Base-by-base conservation (phyloP, 176 grass and related monocot genomes). In the Tuctoria greenei region DNA sequence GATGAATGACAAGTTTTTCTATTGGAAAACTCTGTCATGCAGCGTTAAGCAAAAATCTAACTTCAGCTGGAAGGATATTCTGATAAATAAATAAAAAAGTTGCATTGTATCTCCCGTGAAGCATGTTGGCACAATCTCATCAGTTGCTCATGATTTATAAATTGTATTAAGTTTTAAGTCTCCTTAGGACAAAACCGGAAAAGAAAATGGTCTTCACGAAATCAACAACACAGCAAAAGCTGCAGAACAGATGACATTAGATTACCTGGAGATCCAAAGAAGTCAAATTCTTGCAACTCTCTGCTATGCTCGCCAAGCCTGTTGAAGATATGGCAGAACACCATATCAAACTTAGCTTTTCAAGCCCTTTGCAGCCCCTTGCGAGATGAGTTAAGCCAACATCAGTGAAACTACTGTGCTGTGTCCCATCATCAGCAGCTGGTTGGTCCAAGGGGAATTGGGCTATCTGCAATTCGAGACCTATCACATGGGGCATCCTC, bases 251-350 rank as follows among this genome's bases (percentile, higher is more conserved):
- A 56, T 23, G 41, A 37, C 20, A 73, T 6, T 18, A 6, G 2
- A 75, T 79, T 84, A 93, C 94, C 94, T 97, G 88, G 62, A 97
- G 83, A 62, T 93, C 88, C 83, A 97, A 83, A 46, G 88, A 91
- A 81, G 72, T 86, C 57, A 97, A 85, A 6, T 69, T 82, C 80
- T 80, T 91, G 81, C 91, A 97, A 45, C 83, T 83, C 50, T 97
- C 83, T 46, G 91, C 75, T 82, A 97, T 72, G 21, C 76, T 93
- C 71, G 65, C 60, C 69, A 97, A 89, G 10, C 90, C 90, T 51
- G 72, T 61, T 34, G 94, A 97, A 17, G 94, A 78, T 85, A 89
- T 84, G 72, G 81, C 60, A 71, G 86, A 82, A 70, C 94, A 93
- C 90, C 90, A 93, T 57, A 81, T 69, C 24, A 97, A 70, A 71